Base-by-base conservation (phyloP, 768 basidiomycete genomes). In the Daedaleopsis nitida region DNA sequence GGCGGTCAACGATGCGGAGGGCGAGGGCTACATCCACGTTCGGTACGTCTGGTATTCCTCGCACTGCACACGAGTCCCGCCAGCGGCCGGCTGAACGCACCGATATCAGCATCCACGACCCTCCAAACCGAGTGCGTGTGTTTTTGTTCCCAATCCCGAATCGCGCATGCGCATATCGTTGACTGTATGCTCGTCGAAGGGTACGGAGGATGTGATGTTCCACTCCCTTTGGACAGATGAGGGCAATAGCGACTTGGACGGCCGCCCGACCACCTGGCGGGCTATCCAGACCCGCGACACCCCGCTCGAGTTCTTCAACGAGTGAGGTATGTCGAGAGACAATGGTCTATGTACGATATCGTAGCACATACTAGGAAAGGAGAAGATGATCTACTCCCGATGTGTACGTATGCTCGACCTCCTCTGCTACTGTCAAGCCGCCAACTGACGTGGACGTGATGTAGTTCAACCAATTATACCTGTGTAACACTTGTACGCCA, bases 261-360 rank as follows among this genome's bases (percentile, higher is more conserved):
- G 72, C 52, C 76, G 71, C 62, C 83, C 86, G 1, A 81, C 77
- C 13, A 79, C 78, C 53, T 91, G 83, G 81, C 77, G 81, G 57
- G 90, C 89, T 11, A 81, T 92, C 64, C 89, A 91, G 64, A 80
- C 78, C 2, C 63, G 68, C 37, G 80, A 82, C 58, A 82, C 78
- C 17, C 85, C 86, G 2, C 75, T 92, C 57, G 82, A 86, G 63
- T 87, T 88, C 74, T 89, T 89, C 79, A 83, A 87, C 68, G 87
- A 88, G 76, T 89, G 73, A 78, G 44, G 27, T 37, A 52, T 23
- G 42, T 27, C 23, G 19, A 35, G n/a, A 17, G 38, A 19, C 10
- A 44, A 17, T 11, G 11, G 21, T 39, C 9, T 17, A 42, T 21
- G 38, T 54, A n/a, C 12, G 23, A 42, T 23, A 42, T 12, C 39